phyloP scores from a whole-genome alignment of 805 yeast genomes.

The Hyphopichia homilentoma region DNA sequence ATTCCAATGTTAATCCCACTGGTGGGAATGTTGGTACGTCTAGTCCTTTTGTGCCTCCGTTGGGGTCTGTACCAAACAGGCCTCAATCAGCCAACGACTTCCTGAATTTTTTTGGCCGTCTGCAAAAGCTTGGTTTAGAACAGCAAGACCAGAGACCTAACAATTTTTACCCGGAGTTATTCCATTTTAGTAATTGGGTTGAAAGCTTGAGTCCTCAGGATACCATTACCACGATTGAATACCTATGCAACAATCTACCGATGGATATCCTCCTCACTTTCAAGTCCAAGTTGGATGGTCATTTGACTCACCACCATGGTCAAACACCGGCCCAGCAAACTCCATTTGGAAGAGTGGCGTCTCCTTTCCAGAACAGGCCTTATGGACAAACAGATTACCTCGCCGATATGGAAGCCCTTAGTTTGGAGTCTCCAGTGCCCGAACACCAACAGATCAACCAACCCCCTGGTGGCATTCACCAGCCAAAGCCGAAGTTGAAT shows the following conservation, averaged over 20 bases:
- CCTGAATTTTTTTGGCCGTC: slow-evolving; percentile 16
- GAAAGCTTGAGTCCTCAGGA: slow-evolving; percentile 48
- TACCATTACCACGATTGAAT: slow-evolving; percentile 50
- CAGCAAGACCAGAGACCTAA: slow-evolving; percentile 9
- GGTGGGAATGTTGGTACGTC: too few species aligned
- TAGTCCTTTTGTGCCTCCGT: slow-evolving; percentile 30
- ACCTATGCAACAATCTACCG: slow-evolving; percentile 47
- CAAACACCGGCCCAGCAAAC: slow-evolving; percentile 4
- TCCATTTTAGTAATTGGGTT: slow-evolving; percentile 49
- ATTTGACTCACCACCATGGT: slow-evolving; percentile 16
- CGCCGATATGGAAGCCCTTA: neutral
- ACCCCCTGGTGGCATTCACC: slow-evolving; percentile 20
- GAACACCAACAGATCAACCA: neutral
- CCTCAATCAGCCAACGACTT: slow-evolving; percentile 44
- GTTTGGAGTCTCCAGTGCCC: neutral
- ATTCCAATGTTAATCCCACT: too few species aligned
- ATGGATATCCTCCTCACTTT: slow-evolving; percentile 50
- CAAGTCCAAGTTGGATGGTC: slow-evolving; percentile 43
- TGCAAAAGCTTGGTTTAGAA: slow-evolving; percentile 10
- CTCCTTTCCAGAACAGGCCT: slow-evolving; percentile 8
- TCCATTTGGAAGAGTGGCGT: slow-evolving; percentile 3
- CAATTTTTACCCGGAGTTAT: slow-evolving; percentile 49
- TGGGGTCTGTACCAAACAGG: slow-evolving; percentile 31
- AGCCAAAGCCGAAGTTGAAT: slow-evolving; percentile 40
- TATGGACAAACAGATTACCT: neutral